These are phyloP conservation scores for Phytophthora pinifolia DNA, from an alignment of 352 stramenopile species.

Conservation along the genomic window DNA sequence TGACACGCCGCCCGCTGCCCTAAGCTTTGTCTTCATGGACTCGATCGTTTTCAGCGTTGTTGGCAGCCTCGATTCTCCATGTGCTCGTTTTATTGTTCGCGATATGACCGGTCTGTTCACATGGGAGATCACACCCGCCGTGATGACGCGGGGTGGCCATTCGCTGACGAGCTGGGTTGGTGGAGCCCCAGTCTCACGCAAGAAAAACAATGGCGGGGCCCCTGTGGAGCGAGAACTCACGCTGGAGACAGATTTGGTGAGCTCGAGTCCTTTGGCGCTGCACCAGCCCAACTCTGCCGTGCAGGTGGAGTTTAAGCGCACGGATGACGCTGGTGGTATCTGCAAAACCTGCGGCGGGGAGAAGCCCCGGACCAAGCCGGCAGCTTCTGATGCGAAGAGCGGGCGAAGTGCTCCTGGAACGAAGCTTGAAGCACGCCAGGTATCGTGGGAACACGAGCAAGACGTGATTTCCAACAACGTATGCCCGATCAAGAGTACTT, in stretches of 20 bases:
- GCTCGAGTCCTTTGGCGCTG: slow-evolving; percentile 35
- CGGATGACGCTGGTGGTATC: slow-evolving; percentile 28
- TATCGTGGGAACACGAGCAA: slow-evolving; percentile 64
- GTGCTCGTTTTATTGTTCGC: slow-evolving; percentile 71
- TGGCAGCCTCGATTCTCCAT: slow-evolving; percentile 75
- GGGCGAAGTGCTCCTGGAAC: slow-evolving; percentile 8
- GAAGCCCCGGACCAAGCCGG: slow-evolving; percentile 35
- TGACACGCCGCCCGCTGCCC: slow-evolving; percentile 29
- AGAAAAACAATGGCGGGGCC: slow-evolving; percentile 1
- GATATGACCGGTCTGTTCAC: slow-evolving; percentile 88
- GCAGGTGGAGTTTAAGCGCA: slow-evolving; percentile 58
- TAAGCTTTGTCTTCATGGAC: slow-evolving; percentile 91
- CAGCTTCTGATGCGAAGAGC: slow-evolving; percentile 28
- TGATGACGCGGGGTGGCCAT: slow-evolving; percentile 21
- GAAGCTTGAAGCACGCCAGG: slow-evolving; percentile 52
- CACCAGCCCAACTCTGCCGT: slow-evolving; percentile 50
- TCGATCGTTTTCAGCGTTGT: slow-evolving; percentile 86
- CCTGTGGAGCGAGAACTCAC: slow-evolving; percentile 45
- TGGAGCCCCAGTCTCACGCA: not conserved
- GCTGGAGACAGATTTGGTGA: slow-evolving; percentile 33
- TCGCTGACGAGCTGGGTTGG: slow-evolving; percentile 25
- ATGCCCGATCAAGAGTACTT: slow-evolving; percentile 67
- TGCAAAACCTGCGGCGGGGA: slow-evolving; percentile 68
- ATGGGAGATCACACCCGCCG: slow-evolving; percentile 71
- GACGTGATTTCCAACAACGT: slow-evolving; percentile 66